A percentile compares a stretch with the other conserved stretches of the same genome.
phyloP scores from a whole-genome alignment of 805 yeast genomes.

The Lipomyces japonicus region DNA sequence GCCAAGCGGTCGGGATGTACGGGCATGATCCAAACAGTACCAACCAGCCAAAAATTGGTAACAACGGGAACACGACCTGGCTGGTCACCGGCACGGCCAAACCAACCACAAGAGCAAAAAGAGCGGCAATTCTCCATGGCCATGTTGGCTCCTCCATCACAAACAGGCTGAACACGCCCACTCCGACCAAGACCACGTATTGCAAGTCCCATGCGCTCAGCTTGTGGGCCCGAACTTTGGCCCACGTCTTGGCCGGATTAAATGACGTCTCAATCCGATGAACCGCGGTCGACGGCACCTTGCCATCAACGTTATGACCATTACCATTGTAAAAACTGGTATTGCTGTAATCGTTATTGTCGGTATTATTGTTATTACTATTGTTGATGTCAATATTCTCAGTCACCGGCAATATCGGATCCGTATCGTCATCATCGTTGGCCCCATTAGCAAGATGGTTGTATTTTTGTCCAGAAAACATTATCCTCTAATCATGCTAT shows the following conservation, averaged over 20 bases:
- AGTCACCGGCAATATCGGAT: not conserved
- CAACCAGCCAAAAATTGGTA: constrained; percentile 84
- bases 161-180: constrained; percentile 47
- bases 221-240: constrained; percentile 35
- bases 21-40: constrained; percentile 70
- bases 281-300: constrained; percentile 4
- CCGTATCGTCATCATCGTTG: not conserved
- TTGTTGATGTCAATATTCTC: not conserved
- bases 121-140: constrained; percentile 40
- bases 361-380: not conserved
- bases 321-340: too few species aligned
- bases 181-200: constrained; percentile 51
- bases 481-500: not conserved
- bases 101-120: constrained; percentile 49
- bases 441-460: not conserved
- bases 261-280: constrained; percentile 27
- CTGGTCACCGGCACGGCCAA: constrained; percentile 71
- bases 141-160: constrained; percentile 37
- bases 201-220: constrained; percentile 45
- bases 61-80: constrained; percentile 77
- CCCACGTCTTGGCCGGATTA: constrained; percentile 31
- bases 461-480: not conserved
- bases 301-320: too few species aligned
- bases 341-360: too few species aligned
- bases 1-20: constrained; percentile 65